A percentile compares a stretch with the other conserved stretches of the same genome.
Evolutionary conservation across 2,329 filamentous ascomycete species (phyloP).

Genomic region (Aspergillus sp.): DNA sequence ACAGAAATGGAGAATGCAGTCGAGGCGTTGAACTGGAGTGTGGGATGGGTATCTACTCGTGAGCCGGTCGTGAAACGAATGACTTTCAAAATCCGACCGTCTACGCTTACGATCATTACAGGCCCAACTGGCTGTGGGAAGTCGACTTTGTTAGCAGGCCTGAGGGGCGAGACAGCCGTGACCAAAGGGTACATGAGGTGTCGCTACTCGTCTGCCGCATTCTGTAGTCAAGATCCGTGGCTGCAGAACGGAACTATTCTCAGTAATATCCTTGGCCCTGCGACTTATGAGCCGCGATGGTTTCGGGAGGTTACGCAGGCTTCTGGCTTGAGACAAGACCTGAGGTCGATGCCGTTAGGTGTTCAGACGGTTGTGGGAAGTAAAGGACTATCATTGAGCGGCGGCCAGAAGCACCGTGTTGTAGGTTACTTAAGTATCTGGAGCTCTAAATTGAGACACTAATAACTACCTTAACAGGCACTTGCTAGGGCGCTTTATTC

Average conservation of each 20-base stretch:
- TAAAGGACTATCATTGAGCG: slow-evolving; percentile 28
- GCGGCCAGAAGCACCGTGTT: slow-evolving; percentile 31
- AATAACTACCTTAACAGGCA: slow-evolving; percentile 2
- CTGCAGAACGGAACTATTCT: slow-evolving; percentile 17
- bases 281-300: slow-evolving; percentile 22
- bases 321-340: slow-evolving; percentile 28
- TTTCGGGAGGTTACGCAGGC: slow-evolving; percentile 28
- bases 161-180: slow-evolving; percentile 21
- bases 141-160: slow-evolving; percentile 13
- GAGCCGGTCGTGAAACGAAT: slow-evolving; percentile 27
- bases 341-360: slow-evolving; percentile 20
- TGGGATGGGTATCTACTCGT: slow-evolving; percentile 8
- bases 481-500: slow-evolving; percentile 39
- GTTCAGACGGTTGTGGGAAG: slow-evolving; percentile 27
- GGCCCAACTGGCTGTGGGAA: slow-evolving; percentile 30
- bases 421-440: too few species aligned
- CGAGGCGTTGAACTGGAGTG: neutral
- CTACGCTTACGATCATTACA: slow-evolving; percentile 25
- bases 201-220: slow-evolving; percentile 5
- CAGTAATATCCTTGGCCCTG: slow-evolving; percentile 26
- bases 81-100: slow-evolving; percentile 16
- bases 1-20: neutral
- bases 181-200: slow-evolving; percentile 9
- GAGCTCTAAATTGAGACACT: neutral
- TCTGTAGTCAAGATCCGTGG: slow-evolving; percentile 21